Evolutionary conservation across 768 basidiomycete genomes (phyloP).

Genomic region (Mycena amicta): DNA sequence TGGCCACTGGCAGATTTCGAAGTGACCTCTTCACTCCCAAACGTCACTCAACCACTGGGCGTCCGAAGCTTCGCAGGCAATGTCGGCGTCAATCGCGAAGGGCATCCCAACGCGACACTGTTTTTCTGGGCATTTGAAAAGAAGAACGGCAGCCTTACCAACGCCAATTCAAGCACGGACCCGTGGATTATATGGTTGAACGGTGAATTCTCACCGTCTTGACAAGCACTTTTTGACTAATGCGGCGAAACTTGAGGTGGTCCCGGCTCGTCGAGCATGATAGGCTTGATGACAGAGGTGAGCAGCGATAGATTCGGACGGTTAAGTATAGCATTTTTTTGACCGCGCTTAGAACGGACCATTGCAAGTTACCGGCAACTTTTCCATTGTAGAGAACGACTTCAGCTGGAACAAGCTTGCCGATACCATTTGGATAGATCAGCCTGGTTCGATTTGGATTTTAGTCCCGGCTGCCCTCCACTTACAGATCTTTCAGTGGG

Average conservation of each 20-base stretch:
- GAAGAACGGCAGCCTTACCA: conserved; percentile 57
- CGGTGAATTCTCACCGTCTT: conserved; percentile 46
- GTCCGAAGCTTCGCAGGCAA: conserved; percentile 64
- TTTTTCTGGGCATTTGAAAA: conserved; percentile 71
- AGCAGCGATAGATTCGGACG: too few species aligned
- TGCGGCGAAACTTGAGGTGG: conserved; percentile 30
- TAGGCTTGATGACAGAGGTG: conserved; percentile 66
- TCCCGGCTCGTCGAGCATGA: conserved; percentile 70
- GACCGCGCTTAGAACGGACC: conserved; percentile 68
- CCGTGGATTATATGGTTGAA: conserved; percentile 80
- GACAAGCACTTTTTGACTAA: not conserved
- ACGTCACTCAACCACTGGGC: conserved; percentile 49
- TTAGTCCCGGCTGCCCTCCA: not conserved
- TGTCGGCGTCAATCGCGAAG: conserved; percentile 56
- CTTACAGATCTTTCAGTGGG: conserved; percentile 32
- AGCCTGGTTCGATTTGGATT: conserved; percentile 51
- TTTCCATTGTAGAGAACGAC: conserved; percentile 50
- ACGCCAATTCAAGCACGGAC: conserved; percentile 30
- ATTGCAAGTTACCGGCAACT: conserved; percentile 55
- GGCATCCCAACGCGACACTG: conserved; percentile 65
- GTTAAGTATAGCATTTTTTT: too few species aligned
- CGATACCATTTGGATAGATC: conserved; percentile 75
- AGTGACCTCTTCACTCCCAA: conserved; percentile 58
- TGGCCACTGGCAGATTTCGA: conserved; percentile 54
- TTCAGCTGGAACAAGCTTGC: conserved; percentile 62